Evolutionary conservation across 495 filamentous ascomycete genomes (phyloP).

Genomic region (Talaromyces adpressus): DNA sequence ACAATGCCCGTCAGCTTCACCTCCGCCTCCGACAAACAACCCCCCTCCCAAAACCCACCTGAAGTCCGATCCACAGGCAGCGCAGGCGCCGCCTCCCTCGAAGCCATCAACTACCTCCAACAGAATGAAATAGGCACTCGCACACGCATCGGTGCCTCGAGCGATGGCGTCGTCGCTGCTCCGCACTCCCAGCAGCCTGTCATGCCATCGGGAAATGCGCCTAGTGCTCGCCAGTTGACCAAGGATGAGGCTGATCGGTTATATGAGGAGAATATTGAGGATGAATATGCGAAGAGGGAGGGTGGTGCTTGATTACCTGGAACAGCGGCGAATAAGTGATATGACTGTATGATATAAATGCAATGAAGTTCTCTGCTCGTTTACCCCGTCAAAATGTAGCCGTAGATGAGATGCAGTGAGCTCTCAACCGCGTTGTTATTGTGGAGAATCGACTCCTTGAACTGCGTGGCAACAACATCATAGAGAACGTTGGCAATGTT

Average conservation of each 20-base stretch:
- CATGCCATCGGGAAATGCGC: conserved; percentile 10
- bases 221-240: conserved; percentile 24
- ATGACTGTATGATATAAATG: neutral
- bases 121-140: conserved; percentile 9
- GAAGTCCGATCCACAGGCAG: conserved; percentile 8
- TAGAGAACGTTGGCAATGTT: neutral
- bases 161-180: conserved; percentile 12
- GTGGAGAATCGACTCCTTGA: neutral
- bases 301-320: conserved; percentile 49
- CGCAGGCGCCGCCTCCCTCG: conserved; percentile 14
- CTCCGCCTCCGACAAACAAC: conserved; percentile 12
- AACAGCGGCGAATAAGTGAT: neutral
- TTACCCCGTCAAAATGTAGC: neutral
- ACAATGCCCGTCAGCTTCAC: conserved; percentile 26
- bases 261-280: conserved; percentile 69
- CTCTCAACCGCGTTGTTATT: neutral
- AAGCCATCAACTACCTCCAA: conserved; percentile 9
- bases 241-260: conserved; percentile 51
- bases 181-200: conserved; percentile 10
- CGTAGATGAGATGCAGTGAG: neutral
- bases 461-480: neutral
- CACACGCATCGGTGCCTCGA: conserved; percentile 10
- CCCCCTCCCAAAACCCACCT: conserved; percentile 5
- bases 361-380: neutral
- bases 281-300: conserved; percentile 73